Conservation (phyloP, 768 basidiomycete species). For the Termitomyces sp. region DNA sequence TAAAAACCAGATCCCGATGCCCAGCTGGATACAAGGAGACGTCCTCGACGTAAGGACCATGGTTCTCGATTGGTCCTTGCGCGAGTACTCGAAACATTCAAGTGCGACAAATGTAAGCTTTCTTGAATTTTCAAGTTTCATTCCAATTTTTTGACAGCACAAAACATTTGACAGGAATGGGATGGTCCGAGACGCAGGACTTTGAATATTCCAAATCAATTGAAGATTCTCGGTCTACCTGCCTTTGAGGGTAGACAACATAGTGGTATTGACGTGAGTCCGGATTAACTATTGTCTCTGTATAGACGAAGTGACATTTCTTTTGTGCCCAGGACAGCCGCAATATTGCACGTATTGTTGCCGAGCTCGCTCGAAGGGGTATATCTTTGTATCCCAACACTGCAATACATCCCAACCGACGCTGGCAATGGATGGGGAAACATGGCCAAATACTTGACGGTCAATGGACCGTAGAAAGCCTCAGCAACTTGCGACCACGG, state of each 20-base stretch:
- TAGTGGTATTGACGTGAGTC: slow-evolving; percentile 84
- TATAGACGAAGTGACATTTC: slow-evolving; percentile 11
- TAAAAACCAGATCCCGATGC: slow-evolving; percentile 50
- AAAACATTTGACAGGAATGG: slow-evolving; percentile 15
- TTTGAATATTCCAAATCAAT: slow-evolving; percentile 71
- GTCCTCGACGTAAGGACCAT: slow-evolving; percentile 67
- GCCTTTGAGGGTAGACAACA: slow-evolving; percentile 83
- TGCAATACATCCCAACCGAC: slow-evolving; percentile 52
- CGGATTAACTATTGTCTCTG: slow-evolving; percentile 4
- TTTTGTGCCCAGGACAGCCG: slow-evolving; percentile 64
- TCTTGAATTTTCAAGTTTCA: slow-evolving; percentile 1
- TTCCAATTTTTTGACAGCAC: neutral
- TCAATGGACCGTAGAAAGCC: slow-evolving; percentile 3
- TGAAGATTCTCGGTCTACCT: slow-evolving; percentile 63
- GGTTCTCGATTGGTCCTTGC: slow-evolving; percentile 43
- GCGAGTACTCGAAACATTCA: slow-evolving; percentile 15
- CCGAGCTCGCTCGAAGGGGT: slow-evolving; percentile 69
- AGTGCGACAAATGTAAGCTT: slow-evolving; percentile 15
- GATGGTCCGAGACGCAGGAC: slow-evolving; percentile 25
- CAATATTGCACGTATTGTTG: slow-evolving; percentile 79
- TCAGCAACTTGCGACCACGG: neutral
- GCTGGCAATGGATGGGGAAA: slow-evolving; percentile 88
- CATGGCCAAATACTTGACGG: slow-evolving; percentile 60
- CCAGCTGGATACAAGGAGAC: slow-evolving; percentile 68
- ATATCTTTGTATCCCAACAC: slow-evolving; percentile 71